A percentile compares a stretch with the other conserved stretches of the same genome.
Conservation (phyloP, 148 eudicot species). For the Pouteria glomerata region DNA sequence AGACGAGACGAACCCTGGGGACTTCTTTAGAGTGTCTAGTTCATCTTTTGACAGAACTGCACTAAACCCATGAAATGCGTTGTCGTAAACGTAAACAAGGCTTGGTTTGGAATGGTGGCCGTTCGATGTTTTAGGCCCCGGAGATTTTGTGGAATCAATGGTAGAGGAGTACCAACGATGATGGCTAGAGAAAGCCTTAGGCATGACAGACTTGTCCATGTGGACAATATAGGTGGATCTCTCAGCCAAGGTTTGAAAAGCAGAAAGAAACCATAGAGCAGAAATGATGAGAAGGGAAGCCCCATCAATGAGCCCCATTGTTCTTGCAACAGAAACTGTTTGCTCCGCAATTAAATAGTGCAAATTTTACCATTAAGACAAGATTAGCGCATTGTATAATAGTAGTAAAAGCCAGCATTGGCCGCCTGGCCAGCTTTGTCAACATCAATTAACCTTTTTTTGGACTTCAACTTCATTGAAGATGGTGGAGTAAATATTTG, state of each 20-base stretch:
- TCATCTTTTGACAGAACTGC: conserved; percentile 26
- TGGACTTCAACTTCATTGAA: too few species aligned
- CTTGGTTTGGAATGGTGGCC: background rate
- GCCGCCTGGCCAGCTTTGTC: too few species aligned
- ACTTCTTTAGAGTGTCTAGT: conserved; percentile 21
- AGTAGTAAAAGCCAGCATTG: too few species aligned
- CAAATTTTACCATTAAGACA: background rate
- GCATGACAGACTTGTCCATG: conserved; percentile 43
- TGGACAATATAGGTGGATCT: conserved; percentile 35
- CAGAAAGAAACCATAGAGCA: conserved; percentile 3
- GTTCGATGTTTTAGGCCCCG: background rate
- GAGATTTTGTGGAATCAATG: conserved; percentile 11
- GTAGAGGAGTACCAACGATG: conserved; percentile 29
- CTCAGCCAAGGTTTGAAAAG: conserved; percentile 1
- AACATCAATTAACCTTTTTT: too few species aligned
- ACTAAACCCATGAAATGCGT: conserved; percentile 30
- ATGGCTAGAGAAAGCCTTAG: conserved; percentile 26
- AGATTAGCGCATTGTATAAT: background rate
- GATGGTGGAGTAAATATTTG: too few species aligned
- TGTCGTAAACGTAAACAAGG: conserved; percentile 29
- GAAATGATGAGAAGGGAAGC: background rate
- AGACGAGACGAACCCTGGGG: conserved; percentile 36
- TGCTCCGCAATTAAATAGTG: background rate
- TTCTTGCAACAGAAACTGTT: background rate
- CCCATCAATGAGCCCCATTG: background rate